These are phyloP conservation scores for Cyclanthera cordifolia DNA, from an alignment of 306 rosid genomes.

Conservation along the genomic window DNA sequence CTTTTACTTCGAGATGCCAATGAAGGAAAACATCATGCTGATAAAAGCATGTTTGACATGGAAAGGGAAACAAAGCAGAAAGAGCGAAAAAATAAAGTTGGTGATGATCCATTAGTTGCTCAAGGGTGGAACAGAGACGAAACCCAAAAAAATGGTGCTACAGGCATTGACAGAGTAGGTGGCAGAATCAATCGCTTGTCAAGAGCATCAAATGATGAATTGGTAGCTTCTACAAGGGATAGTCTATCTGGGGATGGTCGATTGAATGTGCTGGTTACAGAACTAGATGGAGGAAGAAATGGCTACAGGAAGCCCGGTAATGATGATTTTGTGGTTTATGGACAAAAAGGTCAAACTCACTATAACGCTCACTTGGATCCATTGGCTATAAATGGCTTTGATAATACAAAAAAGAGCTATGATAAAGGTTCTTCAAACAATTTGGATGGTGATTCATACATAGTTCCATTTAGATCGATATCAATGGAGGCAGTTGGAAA, in stretches of 20 bases:
- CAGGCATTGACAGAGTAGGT: constrained; percentile 45
- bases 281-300: constrained; percentile 46
- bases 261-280: constrained; percentile 44
- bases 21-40: constrained; percentile 50
- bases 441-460: constrained; percentile 73
- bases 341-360: constrained; percentile 37
- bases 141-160: constrained; percentile 32
- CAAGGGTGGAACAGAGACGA: constrained; percentile 35
- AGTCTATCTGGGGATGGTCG: constrained; percentile 28
- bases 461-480: constrained; percentile 49
- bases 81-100: constrained; percentile 32
- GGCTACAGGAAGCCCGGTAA: constrained; percentile 39
- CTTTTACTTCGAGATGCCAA: constrained; percentile 81
- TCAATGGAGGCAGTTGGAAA: constrained; percentile 41
- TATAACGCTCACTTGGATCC: constrained; percentile 32
- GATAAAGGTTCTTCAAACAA: constrained; percentile 47
- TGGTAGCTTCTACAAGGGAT: constrained; percentile 34
- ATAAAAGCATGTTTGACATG: constrained; percentile 44
- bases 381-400: constrained; percentile 42
- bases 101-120: constrained; percentile 58
- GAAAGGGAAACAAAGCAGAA: constrained; percentile 34
- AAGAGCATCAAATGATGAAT: constrained; percentile 40
- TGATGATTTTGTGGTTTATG: constrained; percentile 61
- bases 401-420: constrained; percentile 26
- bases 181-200: constrained; percentile 31